These are phyloP conservation scores for Xylaria sp. DNA, from an alignment of 2,329 filamentous ascomycete genomes.

Conservation along the genomic window DNA sequence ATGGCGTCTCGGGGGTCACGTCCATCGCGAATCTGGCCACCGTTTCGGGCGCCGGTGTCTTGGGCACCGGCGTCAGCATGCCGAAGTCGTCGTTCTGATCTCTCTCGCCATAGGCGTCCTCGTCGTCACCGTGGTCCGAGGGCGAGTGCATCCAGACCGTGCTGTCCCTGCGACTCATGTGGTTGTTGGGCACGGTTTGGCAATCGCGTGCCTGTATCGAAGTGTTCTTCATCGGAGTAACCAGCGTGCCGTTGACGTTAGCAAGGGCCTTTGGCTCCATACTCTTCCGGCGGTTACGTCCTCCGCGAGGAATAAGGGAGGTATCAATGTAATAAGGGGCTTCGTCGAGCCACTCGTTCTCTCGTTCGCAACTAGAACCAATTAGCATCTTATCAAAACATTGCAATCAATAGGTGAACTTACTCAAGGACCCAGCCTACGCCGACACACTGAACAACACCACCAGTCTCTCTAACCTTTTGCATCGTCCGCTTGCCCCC, in stretches of 20 bases:
- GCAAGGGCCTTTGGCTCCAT: conserved; percentile 76
- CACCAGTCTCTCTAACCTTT: conserved; percentile 72
- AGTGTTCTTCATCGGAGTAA: conserved; percentile 46
- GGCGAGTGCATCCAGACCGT: conserved; percentile 59
- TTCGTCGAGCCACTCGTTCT: conserved; percentile 78
- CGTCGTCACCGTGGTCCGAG: conserved; percentile 44
- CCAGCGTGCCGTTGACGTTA: conserved; percentile 68
- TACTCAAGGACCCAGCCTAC: conserved; percentile 89
- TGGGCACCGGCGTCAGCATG: conserved; percentile 59
- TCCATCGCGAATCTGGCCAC: conserved; percentile 56
- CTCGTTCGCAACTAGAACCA: conserved; percentile 66
- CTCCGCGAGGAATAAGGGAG: conserved; percentile 67
- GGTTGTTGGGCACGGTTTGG: conserved; percentile 50
- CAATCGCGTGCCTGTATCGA: conserved; percentile 35
- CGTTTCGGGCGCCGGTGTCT: conserved; percentile 60
- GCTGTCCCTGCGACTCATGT: conserved; percentile 57
- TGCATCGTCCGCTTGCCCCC: conserved; percentile 79
- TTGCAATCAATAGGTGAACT: conserved; percentile 42
- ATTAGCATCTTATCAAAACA: conserved; percentile 32
- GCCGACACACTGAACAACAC: conserved; percentile 82
- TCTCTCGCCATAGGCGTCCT: conserved; percentile 37
- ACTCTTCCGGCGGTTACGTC: conserved; percentile 73
- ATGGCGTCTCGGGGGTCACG: conserved; percentile 49
- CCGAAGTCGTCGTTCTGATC: conserved; percentile 44
- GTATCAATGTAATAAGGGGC: conserved; percentile 70